Base-by-base conservation (phyloP, 148 eudicot species). In the Salicornia ramosissima region DNA sequence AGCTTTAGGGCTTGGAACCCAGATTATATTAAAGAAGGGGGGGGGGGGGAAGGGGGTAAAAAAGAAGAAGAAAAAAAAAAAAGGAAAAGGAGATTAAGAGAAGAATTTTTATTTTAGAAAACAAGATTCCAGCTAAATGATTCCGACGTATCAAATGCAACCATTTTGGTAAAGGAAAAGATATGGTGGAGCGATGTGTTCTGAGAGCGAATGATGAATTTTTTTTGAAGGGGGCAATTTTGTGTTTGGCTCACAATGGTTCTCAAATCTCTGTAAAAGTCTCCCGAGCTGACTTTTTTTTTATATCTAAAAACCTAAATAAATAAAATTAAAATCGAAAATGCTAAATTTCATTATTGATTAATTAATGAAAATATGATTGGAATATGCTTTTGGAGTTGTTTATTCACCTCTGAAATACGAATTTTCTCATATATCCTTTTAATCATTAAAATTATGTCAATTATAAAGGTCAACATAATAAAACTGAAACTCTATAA, bases 201-300 rank as follows among this genome's bases (percentile, higher is more conserved):
- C 19, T 49, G 18, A 14, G 4, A 14, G 1, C 13, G 26, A 65
- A 7, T 29, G 9, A 2, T 19, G 25, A 6, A 36, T 10, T 6
- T 24, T 64, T 65, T 65, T 46, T 31, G 40, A 36, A 36, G 40
- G 40, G 40, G 25, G 28, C 12, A 39, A 53, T 14, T 52, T 12
- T 1, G 24, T 28, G 49, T 39, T 53, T 68, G 63, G 71, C 31
- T 68, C 61, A 68, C 71, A 68, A 54, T 36, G 50, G 67, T 42
- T 63, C 11, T 24, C 19, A 55, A 36, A 31, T 69, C 33, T 56
- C 56, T 49, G 2, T 49, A 1, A 60, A 60, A 21, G n/a, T 34
- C 43, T 60, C 11, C 34, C 7, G 10, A 56, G 19, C 10, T 50
- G 54, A 50, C 54, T 50, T 50, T 50, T 50, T 16, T 19, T n/a